These are phyloP conservation scores for Ilex aquifolium DNA, from an alignment of 257 asterid species.

Conservation along the genomic window DNA sequence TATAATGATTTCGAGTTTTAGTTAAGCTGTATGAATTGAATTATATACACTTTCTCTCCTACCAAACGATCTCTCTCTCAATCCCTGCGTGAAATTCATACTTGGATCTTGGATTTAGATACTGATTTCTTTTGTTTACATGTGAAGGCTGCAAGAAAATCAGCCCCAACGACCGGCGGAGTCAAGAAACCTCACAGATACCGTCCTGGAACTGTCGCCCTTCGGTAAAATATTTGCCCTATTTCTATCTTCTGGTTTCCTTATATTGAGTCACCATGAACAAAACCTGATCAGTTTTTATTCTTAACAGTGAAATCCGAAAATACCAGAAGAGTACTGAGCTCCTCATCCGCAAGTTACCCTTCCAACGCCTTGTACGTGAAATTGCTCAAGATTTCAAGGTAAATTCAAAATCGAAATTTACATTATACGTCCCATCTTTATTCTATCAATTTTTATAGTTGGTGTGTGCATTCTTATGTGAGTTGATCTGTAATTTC, in stretches of 20 bases:
- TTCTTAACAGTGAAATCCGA: conserved; percentile 52
- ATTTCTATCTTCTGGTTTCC: neutral
- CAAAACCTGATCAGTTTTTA: neutral
- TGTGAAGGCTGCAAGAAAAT: conserved; percentile 61
- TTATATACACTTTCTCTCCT: too few species aligned
- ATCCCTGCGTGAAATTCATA: too few species aligned
- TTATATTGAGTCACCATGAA: too few species aligned
- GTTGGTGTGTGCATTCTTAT: too few species aligned
- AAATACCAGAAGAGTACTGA: conserved; percentile 79
- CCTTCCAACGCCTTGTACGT: conserved; percentile 63
- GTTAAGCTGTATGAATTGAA: too few species aligned
- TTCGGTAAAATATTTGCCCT: conserved; percentile 33
- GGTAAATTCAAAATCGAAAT: conserved; percentile 5
- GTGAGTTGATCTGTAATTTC: too few species aligned
- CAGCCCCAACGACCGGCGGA: conserved; percentile 74
- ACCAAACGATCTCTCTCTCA: too few species aligned
- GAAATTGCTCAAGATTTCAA: conserved; percentile 56
- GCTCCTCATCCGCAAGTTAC: conserved; percentile 66
- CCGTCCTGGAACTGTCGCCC: conserved; percentile 79
- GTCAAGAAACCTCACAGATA: conserved; percentile 85
- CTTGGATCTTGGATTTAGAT: too few species aligned
- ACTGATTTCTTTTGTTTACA: neutral
- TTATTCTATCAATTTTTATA: too few species aligned
- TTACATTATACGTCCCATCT: too few species aligned
- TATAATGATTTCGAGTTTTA: too few species aligned